These are phyloP conservation scores for Puccinia brachypodii DNA, from an alignment of 1,284 basidiomycete species.

Conservation along the genomic window DNA sequence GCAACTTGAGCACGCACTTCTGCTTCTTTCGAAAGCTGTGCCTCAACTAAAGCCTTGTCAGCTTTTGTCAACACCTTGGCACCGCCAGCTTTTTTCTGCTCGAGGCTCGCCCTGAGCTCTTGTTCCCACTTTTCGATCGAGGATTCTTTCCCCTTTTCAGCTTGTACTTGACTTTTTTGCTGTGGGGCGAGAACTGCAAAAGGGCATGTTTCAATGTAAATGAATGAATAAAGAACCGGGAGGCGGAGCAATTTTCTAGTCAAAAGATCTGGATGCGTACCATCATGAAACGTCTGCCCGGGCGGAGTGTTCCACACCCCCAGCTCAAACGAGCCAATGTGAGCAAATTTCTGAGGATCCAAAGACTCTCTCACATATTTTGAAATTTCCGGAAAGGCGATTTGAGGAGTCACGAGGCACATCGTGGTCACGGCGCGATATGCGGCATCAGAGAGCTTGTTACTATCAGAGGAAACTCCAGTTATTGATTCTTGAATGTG, in stretches of 20 bases:
- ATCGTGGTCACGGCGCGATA: slow-evolving; percentile 74
- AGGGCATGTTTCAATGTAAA: not conserved
- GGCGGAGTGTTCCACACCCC: slow-evolving; percentile 81
- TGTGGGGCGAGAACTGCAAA: slow-evolving; percentile 36
- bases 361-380: slow-evolving; percentile 69
- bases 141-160: slow-evolving; percentile 73
- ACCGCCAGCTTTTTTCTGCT: slow-evolving; percentile 64
- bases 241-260: not conserved
- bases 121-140: slow-evolving; percentile 90
- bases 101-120: slow-evolving; percentile 79
- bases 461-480: not conserved
- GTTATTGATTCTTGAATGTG: slow-evolving; percentile 61
- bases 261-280: slow-evolving; percentile 58
- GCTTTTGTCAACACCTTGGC: slow-evolving; percentile 70
- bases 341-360: slow-evolving; percentile 63
- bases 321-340: slow-evolving; percentile 70
- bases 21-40: slow-evolving; percentile 76
- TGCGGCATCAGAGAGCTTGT: slow-evolving; percentile 61
- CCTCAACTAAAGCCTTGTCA: slow-evolving; percentile 73
- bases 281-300: slow-evolving; percentile 74
- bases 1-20: slow-evolving; percentile 66
- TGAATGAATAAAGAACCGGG: not conserved
- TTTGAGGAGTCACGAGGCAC: slow-evolving; percentile 72
- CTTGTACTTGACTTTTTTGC: slow-evolving; percentile 2
- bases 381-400: slow-evolving; percentile 69